Evolutionary conservation across 352 stramenopile species (phyloP).

Genomic region (Phytophthora lateralis): DNA sequence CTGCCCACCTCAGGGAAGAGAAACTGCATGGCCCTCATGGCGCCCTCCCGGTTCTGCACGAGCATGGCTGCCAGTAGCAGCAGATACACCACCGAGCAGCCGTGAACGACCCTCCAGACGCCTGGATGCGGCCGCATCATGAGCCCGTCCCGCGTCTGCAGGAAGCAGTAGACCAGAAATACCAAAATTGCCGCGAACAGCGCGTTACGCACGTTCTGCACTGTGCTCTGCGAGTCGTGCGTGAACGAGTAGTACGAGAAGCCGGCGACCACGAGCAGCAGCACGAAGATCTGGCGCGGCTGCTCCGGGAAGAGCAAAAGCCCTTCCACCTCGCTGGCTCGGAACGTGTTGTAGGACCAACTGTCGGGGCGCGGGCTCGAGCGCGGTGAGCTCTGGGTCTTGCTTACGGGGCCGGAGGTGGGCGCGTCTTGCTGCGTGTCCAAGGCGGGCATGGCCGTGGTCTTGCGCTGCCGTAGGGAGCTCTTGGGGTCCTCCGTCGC

Average conservation of each 20-base stretch:
- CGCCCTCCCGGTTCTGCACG: slow-evolving; percentile 71
- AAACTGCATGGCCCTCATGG: slow-evolving; percentile 69
- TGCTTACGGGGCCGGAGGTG: background rate
- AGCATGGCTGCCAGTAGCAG: slow-evolving; percentile 69
- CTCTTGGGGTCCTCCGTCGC: slow-evolving; percentile 4
- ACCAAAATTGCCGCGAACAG: slow-evolving; percentile 70
- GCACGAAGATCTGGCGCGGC: slow-evolving; percentile 79
- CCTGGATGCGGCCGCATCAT: slow-evolving; percentile 81
- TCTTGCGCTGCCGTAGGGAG: slow-evolving; percentile 30
- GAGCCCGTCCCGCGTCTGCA: slow-evolving; percentile 80
- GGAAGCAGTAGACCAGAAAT: slow-evolving; percentile 87
- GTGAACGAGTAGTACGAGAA: slow-evolving; percentile 87
- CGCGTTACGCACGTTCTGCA: slow-evolving; percentile 68
- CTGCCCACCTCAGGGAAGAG: slow-evolving; percentile 77
- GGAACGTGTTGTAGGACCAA: slow-evolving; percentile 66
- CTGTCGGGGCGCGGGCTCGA: slow-evolving; percentile 32
- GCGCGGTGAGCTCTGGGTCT: slow-evolving; percentile 6
- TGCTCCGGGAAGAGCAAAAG: slow-evolving; percentile 81
- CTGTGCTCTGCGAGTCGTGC: slow-evolving; percentile 71
- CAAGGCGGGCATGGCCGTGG: slow-evolving; percentile 7
- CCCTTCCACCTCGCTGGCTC: slow-evolving; percentile 61
- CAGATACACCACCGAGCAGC: slow-evolving; percentile 79
- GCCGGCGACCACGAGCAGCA: slow-evolving; percentile 55
- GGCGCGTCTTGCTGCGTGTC: slow-evolving; percentile 1
- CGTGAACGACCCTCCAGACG: slow-evolving; percentile 81